Percentiles rank a stretch among this genome's conserved stretches.
Conservation (phyloP, 176 grass and related monocot species). For the Luzula sylvatica region DNA sequence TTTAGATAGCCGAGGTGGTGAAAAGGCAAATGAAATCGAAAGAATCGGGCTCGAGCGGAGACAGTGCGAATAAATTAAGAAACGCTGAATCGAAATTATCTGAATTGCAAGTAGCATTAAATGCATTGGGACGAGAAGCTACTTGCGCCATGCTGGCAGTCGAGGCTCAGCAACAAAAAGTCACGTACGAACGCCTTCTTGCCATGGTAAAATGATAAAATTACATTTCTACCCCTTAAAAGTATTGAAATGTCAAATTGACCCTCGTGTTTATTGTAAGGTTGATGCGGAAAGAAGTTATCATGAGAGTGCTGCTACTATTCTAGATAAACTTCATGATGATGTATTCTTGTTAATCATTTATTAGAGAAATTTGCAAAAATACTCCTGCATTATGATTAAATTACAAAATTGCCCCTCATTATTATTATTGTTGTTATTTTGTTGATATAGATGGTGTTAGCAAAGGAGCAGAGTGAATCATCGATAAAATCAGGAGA, state of each 20-base stretch:
- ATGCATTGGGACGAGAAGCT: constrained; percentile 83
- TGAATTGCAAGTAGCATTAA: constrained; percentile 57
- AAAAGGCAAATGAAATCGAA: constrained; percentile 88
- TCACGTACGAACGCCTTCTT: constrained; percentile 70
- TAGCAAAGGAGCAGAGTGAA: constrained; percentile 48
- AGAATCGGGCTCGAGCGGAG: constrained; percentile 50
- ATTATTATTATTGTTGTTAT: too few relatives aligned
- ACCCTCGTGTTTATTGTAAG: constrained; percentile 29
- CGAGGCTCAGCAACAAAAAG: constrained; percentile 74
- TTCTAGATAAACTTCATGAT: constrained; percentile 83
- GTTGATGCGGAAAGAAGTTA: constrained; percentile 94
- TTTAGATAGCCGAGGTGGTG: constrained; percentile 96
- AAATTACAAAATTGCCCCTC: neutral
- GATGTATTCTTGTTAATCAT: constrained; percentile 42
- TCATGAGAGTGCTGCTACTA: constrained; percentile 79
- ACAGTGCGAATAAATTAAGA: constrained; percentile 73
- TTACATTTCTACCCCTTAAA: constrained; percentile 1
- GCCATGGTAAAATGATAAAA: constrained; percentile 37
- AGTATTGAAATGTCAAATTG: constrained; percentile 11
- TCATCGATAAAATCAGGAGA: constrained; percentile 28
- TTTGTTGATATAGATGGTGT: constrained; percentile 46
- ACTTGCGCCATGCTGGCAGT: constrained; percentile 93
- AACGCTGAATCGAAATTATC: constrained; percentile 97
- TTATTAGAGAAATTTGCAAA: too few relatives aligned
- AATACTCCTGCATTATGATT: too few relatives aligned